These are phyloP conservation scores for Caryopteris hybrid DNA, from an alignment of 305 asterid species.

Conservation along the genomic window DNA sequence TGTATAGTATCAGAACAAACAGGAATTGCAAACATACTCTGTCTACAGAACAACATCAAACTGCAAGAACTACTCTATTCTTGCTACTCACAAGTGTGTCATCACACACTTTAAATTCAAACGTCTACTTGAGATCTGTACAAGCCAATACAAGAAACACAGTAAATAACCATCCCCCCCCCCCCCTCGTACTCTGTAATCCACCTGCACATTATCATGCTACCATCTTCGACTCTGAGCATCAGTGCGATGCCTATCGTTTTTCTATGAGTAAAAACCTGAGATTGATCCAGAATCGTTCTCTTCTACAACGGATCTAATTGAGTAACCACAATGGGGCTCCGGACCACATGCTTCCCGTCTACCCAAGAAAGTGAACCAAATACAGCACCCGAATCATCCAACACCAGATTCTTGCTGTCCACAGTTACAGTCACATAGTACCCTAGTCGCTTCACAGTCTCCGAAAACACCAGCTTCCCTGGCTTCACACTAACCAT, in stretches of 20 bases:
- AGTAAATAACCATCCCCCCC: conserved; percentile 7
- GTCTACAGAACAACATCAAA: neutral
- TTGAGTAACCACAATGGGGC: conserved; percentile 79
- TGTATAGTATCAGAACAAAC: conserved; percentile 6
- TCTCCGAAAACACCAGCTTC: conserved; percentile 61
- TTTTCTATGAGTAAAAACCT: neutral
- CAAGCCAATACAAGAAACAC: conserved; percentile 16
- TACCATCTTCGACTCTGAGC: neutral
- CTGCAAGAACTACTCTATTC: conserved; percentile 15
- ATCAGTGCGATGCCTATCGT: neutral
- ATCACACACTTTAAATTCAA: conserved; percentile 11
- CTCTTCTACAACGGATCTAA: conserved; percentile 55
- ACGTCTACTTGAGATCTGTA: conserved; percentile 7
- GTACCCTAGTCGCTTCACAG: conserved; percentile 50
- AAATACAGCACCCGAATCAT: conserved; percentile 68
- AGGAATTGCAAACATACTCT: neutral
- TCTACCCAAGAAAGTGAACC: conserved; percentile 83
- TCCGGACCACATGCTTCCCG: conserved; percentile 80
- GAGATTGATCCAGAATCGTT: neutral
- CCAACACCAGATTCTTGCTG: conserved; percentile 51
- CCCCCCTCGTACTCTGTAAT: conserved; percentile 18
- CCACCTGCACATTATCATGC: conserved; percentile 6
- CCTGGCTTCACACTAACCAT: conserved; percentile 59
- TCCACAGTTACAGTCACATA: conserved; percentile 58
- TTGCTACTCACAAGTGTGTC: conserved; percentile 6